A percentile compares a stretch with the other conserved stretches of the same genome.
These are phyloP conservation scores for Stephania japonica DNA, from an alignment of 164 flowering plant genomes.

Conservation along the genomic window DNA sequence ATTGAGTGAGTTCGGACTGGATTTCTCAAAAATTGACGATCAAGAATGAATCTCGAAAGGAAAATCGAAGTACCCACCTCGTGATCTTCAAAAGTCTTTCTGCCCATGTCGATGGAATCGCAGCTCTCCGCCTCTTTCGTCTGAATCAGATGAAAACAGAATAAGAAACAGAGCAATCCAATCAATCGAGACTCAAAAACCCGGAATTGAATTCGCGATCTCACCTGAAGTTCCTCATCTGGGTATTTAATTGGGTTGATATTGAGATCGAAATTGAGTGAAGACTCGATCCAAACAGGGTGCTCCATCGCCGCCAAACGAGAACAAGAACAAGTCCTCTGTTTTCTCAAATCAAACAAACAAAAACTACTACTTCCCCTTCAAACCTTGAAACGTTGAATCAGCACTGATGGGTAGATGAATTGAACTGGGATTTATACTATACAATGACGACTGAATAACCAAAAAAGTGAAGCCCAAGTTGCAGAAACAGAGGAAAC, in stretches of 20 bases:
- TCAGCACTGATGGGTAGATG: background rate
- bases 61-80: conserved; percentile 11
- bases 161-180: background rate
- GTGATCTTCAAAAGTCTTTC: background rate
- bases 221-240: background rate
- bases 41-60: too few species aligned
- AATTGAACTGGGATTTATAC: background rate
- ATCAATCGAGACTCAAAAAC: background rate
- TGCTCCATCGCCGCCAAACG: background rate
- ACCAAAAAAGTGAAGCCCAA: background rate
- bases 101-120: conserved; percentile 2
- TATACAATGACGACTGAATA: background rate
- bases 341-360: background rate
- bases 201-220: background rate
- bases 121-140: conserved; percentile 1
- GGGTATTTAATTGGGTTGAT: background rate
- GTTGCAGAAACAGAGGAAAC: background rate
- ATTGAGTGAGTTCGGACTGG: background rate
- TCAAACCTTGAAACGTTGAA: too few species aligned
- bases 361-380: too few species aligned
- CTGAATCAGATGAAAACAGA: conserved; percentile 1
- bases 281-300: background rate
- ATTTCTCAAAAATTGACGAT: too few species aligned
- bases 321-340: background rate
- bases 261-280: background rate